Percentiles rank a stretch among this genome's conserved stretches.
These are phyloP conservation scores for Suhomyces bokatorum DNA, from an alignment of 1,139 yeast species.

Conservation along the genomic window DNA sequence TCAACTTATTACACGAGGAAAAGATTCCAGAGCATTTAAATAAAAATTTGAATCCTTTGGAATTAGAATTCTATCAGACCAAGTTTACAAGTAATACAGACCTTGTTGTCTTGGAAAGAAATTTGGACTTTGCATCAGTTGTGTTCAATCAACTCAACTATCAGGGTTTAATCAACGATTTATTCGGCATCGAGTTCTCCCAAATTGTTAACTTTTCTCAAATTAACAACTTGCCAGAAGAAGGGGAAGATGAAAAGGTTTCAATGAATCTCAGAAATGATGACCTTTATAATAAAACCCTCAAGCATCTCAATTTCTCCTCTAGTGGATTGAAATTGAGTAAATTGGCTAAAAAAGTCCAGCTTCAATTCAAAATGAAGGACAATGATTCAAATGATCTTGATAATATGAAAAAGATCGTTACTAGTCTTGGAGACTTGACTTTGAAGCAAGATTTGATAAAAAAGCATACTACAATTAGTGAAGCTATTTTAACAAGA, in stretches of 20 bases:
- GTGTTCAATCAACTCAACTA: constrained; percentile 77
- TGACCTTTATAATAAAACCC: constrained; percentile 30
- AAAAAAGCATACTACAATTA: constrained; percentile 72
- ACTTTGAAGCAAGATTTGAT: constrained; percentile 69
- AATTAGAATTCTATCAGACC: constrained; percentile 38
- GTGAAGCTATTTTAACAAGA: constrained; percentile 62
- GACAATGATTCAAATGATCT: constrained; percentile 52
- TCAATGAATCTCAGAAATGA: constrained; percentile 8
- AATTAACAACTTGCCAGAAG: constrained; percentile 26
- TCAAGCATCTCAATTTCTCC: constrained; percentile 75
- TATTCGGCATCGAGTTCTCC: constrained; percentile 42
- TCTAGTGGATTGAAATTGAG: constrained; percentile 75
- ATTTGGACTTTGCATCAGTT: constrained; percentile 70
- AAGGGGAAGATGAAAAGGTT: constrained; percentile 3
- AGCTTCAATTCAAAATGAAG: constrained; percentile 64
- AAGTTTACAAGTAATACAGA: constrained; percentile 51
- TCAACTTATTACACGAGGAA: constrained; percentile 26
- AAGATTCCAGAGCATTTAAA: constrained; percentile 33
- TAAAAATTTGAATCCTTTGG: constrained; percentile 32
- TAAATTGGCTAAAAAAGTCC: constrained; percentile 67
- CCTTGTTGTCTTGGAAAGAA: constrained; percentile 75
- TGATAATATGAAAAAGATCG: constrained; percentile 69
- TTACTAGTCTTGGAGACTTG: constrained; percentile 65
- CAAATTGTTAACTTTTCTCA: constrained; percentile 20
- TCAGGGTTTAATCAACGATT: constrained; percentile 78